Conservation (phyloP, 1,139 yeast genomes). For the Pichia sp. region DNA sequence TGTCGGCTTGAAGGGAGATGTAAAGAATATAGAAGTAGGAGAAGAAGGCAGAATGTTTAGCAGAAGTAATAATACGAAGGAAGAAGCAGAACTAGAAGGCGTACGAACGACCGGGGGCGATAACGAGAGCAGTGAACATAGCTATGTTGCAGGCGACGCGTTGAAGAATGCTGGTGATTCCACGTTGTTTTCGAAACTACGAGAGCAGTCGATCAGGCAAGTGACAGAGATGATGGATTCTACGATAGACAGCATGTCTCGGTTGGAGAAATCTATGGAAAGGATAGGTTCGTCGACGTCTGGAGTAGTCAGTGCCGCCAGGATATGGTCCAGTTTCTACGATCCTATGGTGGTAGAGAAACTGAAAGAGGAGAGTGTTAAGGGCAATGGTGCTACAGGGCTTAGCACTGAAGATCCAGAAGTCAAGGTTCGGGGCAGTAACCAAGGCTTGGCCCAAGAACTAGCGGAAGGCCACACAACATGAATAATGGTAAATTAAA, state of each 20-base stretch:
- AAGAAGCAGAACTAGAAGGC: background rate
- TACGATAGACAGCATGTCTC: slow-evolving; percentile 11
- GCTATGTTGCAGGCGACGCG: background rate
- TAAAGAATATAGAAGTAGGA: too few relatives aligned
- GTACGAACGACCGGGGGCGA: background rate
- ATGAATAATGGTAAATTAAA: background rate
- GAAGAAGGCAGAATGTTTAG: background rate
- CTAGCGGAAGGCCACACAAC: background rate
- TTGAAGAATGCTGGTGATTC: slow-evolving; percentile 2
- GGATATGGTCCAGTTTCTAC: slow-evolving; percentile 27
- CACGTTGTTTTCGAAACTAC: slow-evolving; percentile 14
- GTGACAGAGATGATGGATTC: slow-evolving; percentile 14
- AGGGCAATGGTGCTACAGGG: background rate
- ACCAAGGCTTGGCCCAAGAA: background rate
- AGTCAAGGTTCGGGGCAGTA: background rate
- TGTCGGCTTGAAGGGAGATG: background rate
- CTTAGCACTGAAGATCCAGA: background rate
- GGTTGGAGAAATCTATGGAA: slow-evolving; percentile 15
- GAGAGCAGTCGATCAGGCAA: slow-evolving; percentile 14
- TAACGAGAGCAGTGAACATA: background rate
- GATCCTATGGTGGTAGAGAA: slow-evolving; percentile 27
- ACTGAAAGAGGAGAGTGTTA: slow-evolving; percentile 10
- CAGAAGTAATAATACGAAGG: background rate
- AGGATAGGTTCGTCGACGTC: slow-evolving; percentile 9
- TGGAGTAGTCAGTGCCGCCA: slow-evolving; percentile 17